Evolutionary conservation across 345 rosid species (phyloP), one percentile per base, ranked within the genome.

Genomic region (Lagerstroemia speciosa): DNA sequence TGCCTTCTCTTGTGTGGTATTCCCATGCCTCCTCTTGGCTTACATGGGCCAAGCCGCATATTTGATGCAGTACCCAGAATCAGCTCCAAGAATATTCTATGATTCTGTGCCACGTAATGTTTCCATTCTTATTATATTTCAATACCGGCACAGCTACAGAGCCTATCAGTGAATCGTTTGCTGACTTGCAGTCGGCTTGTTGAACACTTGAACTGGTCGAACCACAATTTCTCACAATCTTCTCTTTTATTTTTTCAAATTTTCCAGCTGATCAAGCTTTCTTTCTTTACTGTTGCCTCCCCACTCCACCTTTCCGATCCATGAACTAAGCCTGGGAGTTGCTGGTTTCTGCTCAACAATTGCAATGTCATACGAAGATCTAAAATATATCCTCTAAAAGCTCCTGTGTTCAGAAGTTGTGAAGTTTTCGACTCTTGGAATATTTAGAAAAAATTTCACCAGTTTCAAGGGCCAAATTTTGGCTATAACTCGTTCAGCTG

Each of bases 11-110:
- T 79, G 64, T 63, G 85, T 91, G 30, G 99, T 94, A 70, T 94
- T 94, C 71, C 99, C 99, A 0, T 91, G 97, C 80, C 95, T 94
- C 75, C 95, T 94, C 65, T 75, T 94, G 64, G 95, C 96, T 67
- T 94, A 94, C 78, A 76, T 91, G 87, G 99, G 97, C 37, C 99
- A 94, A 85, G 99, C 99, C 58, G 86, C 99, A 30, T 91, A 78
- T 74, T 80, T 94, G 38, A 89, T 85, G 85, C 78, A 85, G 77
- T 70, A 78, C 75, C 99, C 95, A 3, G 70, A 76, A 1, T 83
- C 96, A 37, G 77, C 95, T 0, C 75, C 36, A 41, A 87, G 82
- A 68, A 85, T 94, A 64, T 91, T 94, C 79, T 94, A 94, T 62
- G 87, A 83, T 74, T 94, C 97, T 65, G 96, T 94, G 67, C 99